Conservation (phyloP, 1,139 yeast genomes). For the Lizanozyma gosingica region DNA sequence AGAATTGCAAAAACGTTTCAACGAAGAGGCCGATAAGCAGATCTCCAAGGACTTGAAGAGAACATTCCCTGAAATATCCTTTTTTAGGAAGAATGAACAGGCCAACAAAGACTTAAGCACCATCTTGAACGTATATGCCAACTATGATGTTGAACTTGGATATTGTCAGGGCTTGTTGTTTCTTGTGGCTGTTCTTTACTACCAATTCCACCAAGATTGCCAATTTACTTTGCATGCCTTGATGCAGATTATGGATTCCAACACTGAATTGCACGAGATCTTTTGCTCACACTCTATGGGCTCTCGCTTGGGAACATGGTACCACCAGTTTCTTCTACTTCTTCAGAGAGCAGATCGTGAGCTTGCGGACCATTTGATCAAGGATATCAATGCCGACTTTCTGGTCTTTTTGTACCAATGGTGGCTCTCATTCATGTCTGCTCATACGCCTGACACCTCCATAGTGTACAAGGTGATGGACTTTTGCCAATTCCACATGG, state of each 20-base stretch:
- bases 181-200: slow-evolving; percentile 53
- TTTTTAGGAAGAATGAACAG: slow-evolving; percentile 42
- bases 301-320: slow-evolving; percentile 46
- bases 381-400: slow-evolving; percentile 27
- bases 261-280: slow-evolving; percentile 47
- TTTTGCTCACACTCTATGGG: slow-evolving; percentile 48
- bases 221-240: slow-evolving; percentile 47
- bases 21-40: slow-evolving; percentile 21
- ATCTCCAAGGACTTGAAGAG: slow-evolving; percentile 55
- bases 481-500: slow-evolving; percentile 46
- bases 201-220: slow-evolving; percentile 38
- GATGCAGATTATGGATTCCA: slow-evolving; percentile 55
- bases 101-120: slow-evolving; percentile 42
- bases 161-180: slow-evolving; percentile 67
- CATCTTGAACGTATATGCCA: slow-evolving; percentile 56
- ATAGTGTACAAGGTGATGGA: slow-evolving; percentile 47
- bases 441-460: slow-evolving; percentile 48
- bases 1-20: neutral
- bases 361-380: slow-evolving; percentile 35
- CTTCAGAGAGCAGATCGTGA: slow-evolving; percentile 33
- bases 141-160: slow-evolving; percentile 62
- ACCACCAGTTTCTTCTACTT: slow-evolving; percentile 41
- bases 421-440: slow-evolving; percentile 60
- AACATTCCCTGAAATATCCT: slow-evolving; percentile 50
- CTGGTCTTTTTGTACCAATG: slow-evolving; percentile 50